Evolutionary conservation across 2,329 filamentous ascomycete genomes (phyloP).

Genomic region (Hyphodiscus sp.): DNA sequence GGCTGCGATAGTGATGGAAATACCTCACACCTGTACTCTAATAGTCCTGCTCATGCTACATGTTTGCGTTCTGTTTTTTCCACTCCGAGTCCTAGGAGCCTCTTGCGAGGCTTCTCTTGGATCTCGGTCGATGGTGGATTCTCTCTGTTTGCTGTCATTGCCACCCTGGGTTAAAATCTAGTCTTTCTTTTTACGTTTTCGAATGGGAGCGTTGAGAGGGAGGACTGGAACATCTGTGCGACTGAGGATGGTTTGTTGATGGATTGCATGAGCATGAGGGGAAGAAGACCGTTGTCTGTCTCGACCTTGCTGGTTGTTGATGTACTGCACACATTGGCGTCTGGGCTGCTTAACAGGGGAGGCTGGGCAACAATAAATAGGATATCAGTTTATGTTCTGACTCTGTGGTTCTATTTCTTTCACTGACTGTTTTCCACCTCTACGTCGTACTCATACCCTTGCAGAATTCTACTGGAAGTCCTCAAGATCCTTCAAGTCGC

Average conservation of each 20-base stretch:
- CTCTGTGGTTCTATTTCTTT: neutral
- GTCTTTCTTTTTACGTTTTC: neutral
- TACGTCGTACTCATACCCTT: neutral
- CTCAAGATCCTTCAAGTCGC: too few relatives aligned
- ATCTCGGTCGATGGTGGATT: neutral
- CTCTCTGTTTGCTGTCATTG: neutral
- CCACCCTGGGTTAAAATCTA: neutral
- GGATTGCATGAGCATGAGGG: neutral
- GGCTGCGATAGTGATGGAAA: neutral
- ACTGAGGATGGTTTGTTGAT: neutral
- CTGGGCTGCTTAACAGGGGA: neutral
- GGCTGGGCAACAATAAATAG: neutral
- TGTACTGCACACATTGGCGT: neutral
- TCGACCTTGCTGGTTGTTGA: neutral
- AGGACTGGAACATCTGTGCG: neutral
- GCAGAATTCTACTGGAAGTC: too few relatives aligned
- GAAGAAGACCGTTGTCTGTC: neutral
- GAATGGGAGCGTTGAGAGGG: neutral
- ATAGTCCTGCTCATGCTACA: neutral
- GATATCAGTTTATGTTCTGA: neutral
- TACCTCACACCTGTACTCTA: neutral
- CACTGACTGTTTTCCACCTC: neutral
- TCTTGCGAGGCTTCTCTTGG: neutral
- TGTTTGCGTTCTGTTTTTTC: neutral
- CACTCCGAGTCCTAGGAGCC: neutral